Conservation (phyloP, 1,284 basidiomycete genomes). For the Sphaerobolus stellatus region DNA sequence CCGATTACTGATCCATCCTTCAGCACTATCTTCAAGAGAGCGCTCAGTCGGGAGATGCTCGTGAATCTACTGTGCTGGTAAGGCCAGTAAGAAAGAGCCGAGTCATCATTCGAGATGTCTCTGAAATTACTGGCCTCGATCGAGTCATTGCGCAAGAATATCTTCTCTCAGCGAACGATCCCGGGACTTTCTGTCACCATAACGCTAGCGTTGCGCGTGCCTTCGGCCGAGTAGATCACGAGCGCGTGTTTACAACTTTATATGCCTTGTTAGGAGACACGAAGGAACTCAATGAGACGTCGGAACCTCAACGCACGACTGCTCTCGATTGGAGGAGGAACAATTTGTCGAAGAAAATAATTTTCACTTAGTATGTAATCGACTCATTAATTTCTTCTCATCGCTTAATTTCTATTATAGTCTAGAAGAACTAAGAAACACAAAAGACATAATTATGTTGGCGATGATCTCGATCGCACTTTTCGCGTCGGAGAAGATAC, state of each 20-base stretch:
- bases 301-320: not conserved
- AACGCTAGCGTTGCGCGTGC: slow-evolving; percentile 63
- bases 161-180: slow-evolving; percentile 45
- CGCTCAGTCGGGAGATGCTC: not conserved
- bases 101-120: slow-evolving; percentile 66
- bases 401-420: slow-evolving; percentile 46
- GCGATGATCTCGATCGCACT: slow-evolving; percentile 74
- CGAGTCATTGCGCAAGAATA: slow-evolving; percentile 65
- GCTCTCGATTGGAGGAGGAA: slow-evolving; percentile 12
- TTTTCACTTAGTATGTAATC: slow-evolving; percentile 19
- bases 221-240: slow-evolving; percentile 67
- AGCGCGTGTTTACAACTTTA: slow-evolving; percentile 69
- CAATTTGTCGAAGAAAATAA: slow-evolving; percentile 17
- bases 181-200: slow-evolving; percentile 51
- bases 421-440: slow-evolving; percentile 59
- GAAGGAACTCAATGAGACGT: no score
- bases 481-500: slow-evolving; percentile 29
- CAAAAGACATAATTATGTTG: slow-evolving; percentile 79
- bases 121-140: slow-evolving; percentile 55
- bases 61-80: slow-evolving; percentile 1
- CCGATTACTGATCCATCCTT: no score
- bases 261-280: slow-evolving; percentile 40
- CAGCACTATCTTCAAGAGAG: slow-evolving; percentile 1
- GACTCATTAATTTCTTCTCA: slow-evolving; percentile 30
- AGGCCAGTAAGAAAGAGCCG: slow-evolving; percentile 51